Percentiles rank a stretch among this genome's conserved stretches.
phyloP scores from a whole-genome alignment of 1,284 basidiomycete genomes.

The Coniophora puteana region DNA sequence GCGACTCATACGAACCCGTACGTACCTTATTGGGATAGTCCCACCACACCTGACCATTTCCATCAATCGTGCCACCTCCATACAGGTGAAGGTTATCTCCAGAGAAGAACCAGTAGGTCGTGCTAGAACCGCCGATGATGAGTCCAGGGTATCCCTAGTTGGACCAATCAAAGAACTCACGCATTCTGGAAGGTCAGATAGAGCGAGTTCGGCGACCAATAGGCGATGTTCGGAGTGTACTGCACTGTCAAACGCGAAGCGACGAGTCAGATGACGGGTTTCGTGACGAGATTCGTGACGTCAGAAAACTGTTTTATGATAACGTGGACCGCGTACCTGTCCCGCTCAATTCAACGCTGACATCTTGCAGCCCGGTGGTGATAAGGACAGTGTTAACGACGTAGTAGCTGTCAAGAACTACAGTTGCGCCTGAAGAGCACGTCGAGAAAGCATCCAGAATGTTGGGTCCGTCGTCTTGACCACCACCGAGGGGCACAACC shows the following conservation, averaged over 20 bases:
- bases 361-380: conserved; percentile 33
- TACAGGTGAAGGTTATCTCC: conserved; percentile 42
- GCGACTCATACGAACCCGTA: neutral
- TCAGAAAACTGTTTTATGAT: neutral
- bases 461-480: conserved; percentile 32
- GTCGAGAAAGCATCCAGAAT: conserved; percentile 30
- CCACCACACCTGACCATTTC: conserved; percentile 39
- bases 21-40: conserved; percentile 20
- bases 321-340: conserved; percentile 17
- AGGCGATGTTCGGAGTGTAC: conserved; percentile 41
- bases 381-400: conserved; percentile 38
- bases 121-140: conserved; percentile 24
- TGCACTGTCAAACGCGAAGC: conserved; percentile 28
- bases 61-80: conserved; percentile 38
- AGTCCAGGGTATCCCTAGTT: neutral
- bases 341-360: conserved; percentile 37
- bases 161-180: conserved; percentile 17
- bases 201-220: conserved; percentile 39
- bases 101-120: conserved; percentile 45
- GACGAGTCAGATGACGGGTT: neutral
- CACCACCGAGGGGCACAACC: conserved; percentile 31
- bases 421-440: conserved; percentile 25
- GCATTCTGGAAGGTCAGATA: conserved; percentile 39
- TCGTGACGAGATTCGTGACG: neutral
- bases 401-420: conserved; percentile 34